phyloP scores from a whole-genome alignment of 495 filamentous ascomycete species.

The Hypoxylon fragiforme region DNA sequence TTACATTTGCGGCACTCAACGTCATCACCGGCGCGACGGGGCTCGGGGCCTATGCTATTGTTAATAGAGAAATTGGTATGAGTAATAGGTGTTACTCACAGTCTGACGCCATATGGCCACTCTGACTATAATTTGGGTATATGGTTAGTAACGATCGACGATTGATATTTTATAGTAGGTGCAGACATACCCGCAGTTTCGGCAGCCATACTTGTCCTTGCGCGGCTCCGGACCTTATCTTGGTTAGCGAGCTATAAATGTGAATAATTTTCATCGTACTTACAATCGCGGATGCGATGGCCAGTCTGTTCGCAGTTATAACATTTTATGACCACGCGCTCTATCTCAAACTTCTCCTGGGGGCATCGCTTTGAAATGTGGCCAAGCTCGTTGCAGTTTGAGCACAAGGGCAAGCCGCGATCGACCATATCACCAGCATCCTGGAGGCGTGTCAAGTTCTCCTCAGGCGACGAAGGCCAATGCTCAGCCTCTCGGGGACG shows the following conservation, averaged over 20 bases:
- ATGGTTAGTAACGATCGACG: neutral
- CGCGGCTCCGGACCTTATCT: conserved; percentile 52
- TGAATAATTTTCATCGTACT: conserved; percentile 30
- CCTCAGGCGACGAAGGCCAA: conserved; percentile 67
- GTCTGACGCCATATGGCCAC: conserved; percentile 46
- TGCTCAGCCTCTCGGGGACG: conserved; percentile 61
- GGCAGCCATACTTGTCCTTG: conserved; percentile 67
- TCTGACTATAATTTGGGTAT: conserved; percentile 33
- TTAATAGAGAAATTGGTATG: conserved; percentile 43
- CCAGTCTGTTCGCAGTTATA: conserved; percentile 71
- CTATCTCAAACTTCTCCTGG: conserved; percentile 57
- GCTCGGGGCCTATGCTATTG: conserved; percentile 56
- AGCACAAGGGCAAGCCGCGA: conserved; percentile 67
- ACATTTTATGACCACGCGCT: conserved; percentile 65
- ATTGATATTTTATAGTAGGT: neutral
- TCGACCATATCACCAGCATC: conserved; percentile 73
- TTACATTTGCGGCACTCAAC: conserved; percentile 83
- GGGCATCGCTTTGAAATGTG: conserved; percentile 69
- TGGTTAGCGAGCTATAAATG: conserved; percentile 34
- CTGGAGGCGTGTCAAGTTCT: conserved; percentile 73
- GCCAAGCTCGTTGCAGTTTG: conserved; percentile 73
- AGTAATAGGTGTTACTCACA: conserved; percentile 38
- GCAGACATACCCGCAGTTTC: conserved; percentile 73
- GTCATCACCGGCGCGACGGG: conserved; percentile 64
- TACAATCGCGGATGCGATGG: conserved; percentile 73